Evolutionary conservation across 2,329 filamentous ascomycete genomes (phyloP), one percentile per base, ranked within the genome.

Genomic region (Lasiodiplodia sp.): DNA sequence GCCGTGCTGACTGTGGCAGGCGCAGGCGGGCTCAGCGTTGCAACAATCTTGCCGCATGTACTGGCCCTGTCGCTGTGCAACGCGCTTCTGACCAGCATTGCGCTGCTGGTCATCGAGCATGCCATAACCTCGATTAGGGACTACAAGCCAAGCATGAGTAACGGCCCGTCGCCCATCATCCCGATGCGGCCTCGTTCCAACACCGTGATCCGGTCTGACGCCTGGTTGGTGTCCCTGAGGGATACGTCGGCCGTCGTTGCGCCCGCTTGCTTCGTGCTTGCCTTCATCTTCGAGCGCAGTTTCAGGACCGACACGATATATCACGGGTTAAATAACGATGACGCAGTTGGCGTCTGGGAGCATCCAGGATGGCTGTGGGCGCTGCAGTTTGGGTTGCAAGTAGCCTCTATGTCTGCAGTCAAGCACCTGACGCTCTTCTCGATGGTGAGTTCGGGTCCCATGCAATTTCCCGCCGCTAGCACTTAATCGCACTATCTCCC

Each of bases 71-170:
- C 81, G 5, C 69, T 83, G 18, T 82, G 81, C 52, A 79, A 81
- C 71, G 78, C 78, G 28, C 73, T 83, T 12, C 79, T 82, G 58
- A 74, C 76, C 21, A 81, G 78, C 3, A 71, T 78, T 5, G 81
- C 81, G 12, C 73, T 83, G n/a, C 72, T 80, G 18, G 72, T 83
- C 56, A 75, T 84, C 44, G 79, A 82, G 64, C 71, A 73, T n/a
- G 77, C 79, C 58, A 70, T 76, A 8, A 75, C 72, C 55, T 70
- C 69, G 8, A 56, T 71, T 16, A 74, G 72, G 23, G 73, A 78
- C 52, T 53, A 40, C 38, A 68, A 68, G 37, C 58, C 47, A 28
- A 60, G 67, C 67, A 55, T 65, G 58, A 65, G 60, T 58, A 65
- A 68, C 25, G 67, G 67, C 5, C 51, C 47, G 31, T 56, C 58